Conservation (phyloP, 176 grass and related monocot genomes). For the Stipa capillata region DNA sequence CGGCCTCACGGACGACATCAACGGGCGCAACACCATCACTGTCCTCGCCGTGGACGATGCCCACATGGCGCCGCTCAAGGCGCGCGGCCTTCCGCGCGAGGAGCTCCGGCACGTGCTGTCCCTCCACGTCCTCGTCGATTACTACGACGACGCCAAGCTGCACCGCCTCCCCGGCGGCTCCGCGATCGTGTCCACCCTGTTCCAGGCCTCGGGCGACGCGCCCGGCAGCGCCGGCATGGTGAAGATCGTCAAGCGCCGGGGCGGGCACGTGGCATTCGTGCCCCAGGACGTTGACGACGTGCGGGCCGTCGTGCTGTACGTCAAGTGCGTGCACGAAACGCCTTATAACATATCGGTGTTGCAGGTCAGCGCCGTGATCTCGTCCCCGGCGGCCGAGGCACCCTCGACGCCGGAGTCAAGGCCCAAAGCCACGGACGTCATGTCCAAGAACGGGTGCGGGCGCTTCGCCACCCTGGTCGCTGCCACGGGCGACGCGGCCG, state of each 20-base stretch:
- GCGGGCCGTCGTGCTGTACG: conserved; percentile 26
- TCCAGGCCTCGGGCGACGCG: conserved; percentile 58
- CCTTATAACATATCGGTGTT: conserved; percentile 56
- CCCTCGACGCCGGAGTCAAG: conserved; percentile 26
- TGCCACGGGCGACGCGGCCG: conserved; percentile 18
- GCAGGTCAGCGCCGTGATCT: conserved; percentile 37
- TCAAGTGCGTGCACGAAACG: conserved; percentile 41
- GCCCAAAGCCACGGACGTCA: conserved; percentile 32
- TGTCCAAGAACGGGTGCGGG: conserved; percentile 48
- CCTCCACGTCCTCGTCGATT: conserved; percentile 67
- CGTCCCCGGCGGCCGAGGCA: conserved; percentile 49
- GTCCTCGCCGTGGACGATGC: conserved; percentile 51
- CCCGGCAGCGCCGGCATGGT: conserved; percentile 56
- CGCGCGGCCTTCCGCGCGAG: conserved; percentile 14
- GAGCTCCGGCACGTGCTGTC: conserved; percentile 51
- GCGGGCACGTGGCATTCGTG: conserved; percentile 44
- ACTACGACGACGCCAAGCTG: conserved; percentile 63
- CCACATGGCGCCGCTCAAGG: conserved; percentile 26
- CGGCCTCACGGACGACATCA: conserved; percentile 46
- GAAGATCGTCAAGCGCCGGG: conserved; percentile 37
- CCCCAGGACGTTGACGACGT: conserved; percentile 22
- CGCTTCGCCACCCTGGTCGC: conserved; percentile 41
- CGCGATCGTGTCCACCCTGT: conserved; percentile 34
- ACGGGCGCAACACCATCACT: conserved; percentile 60
- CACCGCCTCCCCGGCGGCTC: conserved; percentile 38